Percentiles rank a stretch among this genome's conserved stretches.
phyloP scores from a whole-genome alignment of 2,329 filamentous ascomycete genomes.

The Aotearoamyces nothofagi region DNA sequence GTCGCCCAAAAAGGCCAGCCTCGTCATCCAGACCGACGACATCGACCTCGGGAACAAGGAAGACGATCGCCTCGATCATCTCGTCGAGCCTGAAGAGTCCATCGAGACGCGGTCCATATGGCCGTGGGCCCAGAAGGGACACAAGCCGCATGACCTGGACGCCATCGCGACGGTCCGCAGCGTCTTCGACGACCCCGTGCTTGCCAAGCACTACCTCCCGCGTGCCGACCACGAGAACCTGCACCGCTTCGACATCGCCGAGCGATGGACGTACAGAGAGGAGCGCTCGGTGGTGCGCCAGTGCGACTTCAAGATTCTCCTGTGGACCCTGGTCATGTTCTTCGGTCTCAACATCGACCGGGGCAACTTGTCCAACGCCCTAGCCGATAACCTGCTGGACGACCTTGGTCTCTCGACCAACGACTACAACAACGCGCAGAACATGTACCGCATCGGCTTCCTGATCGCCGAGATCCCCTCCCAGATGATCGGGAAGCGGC shows the following conservation, averaged over 20 bases:
- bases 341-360: slow-evolving; percentile 49
- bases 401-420: slow-evolving; percentile 32
- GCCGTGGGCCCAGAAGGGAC: slow-evolving; percentile 1
- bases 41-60: too few species aligned
- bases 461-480: slow-evolving; percentile 47
- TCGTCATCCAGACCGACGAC: too few species aligned
- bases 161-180: slow-evolving; percentile 4
- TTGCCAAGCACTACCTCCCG: slow-evolving; percentile 3
- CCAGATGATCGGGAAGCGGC: slow-evolving; percentile 50
- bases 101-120: slow-evolving; percentile 2
- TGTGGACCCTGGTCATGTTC: slow-evolving; percentile 40
- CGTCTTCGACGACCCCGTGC: slow-evolving; percentile 5
- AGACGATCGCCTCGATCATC: slow-evolving; percentile 1
- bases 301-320: slow-evolving; percentile 6
- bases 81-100: slow-evolving; percentile 4
- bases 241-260: slow-evolving; percentile 19
- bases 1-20: too few species aligned
- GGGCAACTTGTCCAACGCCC: slow-evolving; percentile 45
- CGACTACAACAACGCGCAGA: slow-evolving; percentile 3
- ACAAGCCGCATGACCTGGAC: slow-evolving; percentile 4
- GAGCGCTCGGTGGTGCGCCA: slow-evolving; percentile 18
- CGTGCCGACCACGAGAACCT: slow-evolving; percentile 22
- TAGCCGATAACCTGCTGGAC: slow-evolving; percentile 44
- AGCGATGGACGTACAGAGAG: slow-evolving; percentile 22
- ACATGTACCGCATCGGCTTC: neutral